Evolutionary conservation across 352 stramenopile genomes (phyloP), one percentile per base, ranked within the genome.

Genomic region (Globisporangium spiculum): DNA sequence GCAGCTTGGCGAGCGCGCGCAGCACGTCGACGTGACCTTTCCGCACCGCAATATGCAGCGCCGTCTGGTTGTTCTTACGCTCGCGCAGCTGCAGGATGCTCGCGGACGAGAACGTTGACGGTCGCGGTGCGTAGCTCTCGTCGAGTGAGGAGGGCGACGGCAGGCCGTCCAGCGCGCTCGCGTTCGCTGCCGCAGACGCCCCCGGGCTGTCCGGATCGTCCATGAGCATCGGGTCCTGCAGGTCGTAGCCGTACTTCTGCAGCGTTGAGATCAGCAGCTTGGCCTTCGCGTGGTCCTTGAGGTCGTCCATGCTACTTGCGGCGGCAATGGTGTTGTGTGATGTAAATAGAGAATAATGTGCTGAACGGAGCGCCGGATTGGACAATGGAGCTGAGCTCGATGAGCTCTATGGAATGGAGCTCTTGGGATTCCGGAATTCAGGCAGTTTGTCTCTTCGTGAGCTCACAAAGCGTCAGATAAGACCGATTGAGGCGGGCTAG

Each of bases 211-310:
- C 59, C 60, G 73, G 67, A 20, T 78, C 67, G 38, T 79, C 70
- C 30, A n/a, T 48, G 41, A 41, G 7, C 63, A 67, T 22, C 36
- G 66, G 59, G 27, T 71, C 66, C 52, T 71, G 66, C 30, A 95
- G 72, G 69, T 95, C 84, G 73, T 95, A 95, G 62, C 88, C 88
- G 72, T 92, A 89, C 64, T 93, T 93, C 67, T 95, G 85, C 44
- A 95, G 75, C 71, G 83, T 95, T 32, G 81, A 78, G 66, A 94
- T 91, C 56, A 95, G 78, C 60, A 93, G 61, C 64, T 87, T 87
- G 64, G 83, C 79, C 63, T 83, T 90, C 26, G 74, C 70, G 54
- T 76, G 69, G 48, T 91, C 83, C 55, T 91, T 85, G 36, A 55
- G 67, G 71, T 60, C 55, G 26, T 60, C 55, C 55, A 60, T 60